Evolutionary conservation across 108 stramenopile species (phyloP).

Genomic region (Skeletonema grethae): DNA sequence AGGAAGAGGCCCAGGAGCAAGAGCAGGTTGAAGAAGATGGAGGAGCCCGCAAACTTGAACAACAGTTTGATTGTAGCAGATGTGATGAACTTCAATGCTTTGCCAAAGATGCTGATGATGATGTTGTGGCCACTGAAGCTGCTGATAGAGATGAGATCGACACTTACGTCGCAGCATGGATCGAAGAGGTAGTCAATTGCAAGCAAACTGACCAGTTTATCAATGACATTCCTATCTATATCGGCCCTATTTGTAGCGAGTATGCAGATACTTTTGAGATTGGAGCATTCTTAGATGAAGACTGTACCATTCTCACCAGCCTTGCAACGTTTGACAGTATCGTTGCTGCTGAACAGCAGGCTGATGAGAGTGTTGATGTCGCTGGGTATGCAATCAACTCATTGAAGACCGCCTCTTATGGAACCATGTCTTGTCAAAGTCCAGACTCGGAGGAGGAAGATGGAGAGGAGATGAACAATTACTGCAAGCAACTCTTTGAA

Average conservation of each 20-base stretch:
- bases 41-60: slow-evolving; percentile 22
- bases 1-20: slow-evolving; percentile 5
- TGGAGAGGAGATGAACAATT: not conserved
- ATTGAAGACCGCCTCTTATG: not conserved
- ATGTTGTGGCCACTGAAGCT: slow-evolving; percentile 5
- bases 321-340: not conserved
- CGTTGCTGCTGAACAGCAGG: not conserved
- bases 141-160: slow-evolving; percentile 16
- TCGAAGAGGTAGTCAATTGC: slow-evolving; percentile 4
- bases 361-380: not conserved
- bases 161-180: slow-evolving; percentile 29
- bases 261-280: not conserved
- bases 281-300: not conserved
- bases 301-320: not conserved
- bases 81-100: slow-evolving; percentile 34
- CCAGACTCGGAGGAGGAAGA: not conserved
- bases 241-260: not conserved
- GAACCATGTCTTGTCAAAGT: not conserved
- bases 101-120: slow-evolving; percentile 16
- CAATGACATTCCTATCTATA: not conserved
- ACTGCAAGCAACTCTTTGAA: slow-evolving; percentile 2
- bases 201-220: not conserved
- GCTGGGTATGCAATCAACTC: not conserved
- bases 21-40: not conserved
- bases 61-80: slow-evolving; percentile 23